phyloP scores from a whole-genome alignment of 2,329 filamentous ascomycete genomes.

The Colletotrichum sp. region DNA sequence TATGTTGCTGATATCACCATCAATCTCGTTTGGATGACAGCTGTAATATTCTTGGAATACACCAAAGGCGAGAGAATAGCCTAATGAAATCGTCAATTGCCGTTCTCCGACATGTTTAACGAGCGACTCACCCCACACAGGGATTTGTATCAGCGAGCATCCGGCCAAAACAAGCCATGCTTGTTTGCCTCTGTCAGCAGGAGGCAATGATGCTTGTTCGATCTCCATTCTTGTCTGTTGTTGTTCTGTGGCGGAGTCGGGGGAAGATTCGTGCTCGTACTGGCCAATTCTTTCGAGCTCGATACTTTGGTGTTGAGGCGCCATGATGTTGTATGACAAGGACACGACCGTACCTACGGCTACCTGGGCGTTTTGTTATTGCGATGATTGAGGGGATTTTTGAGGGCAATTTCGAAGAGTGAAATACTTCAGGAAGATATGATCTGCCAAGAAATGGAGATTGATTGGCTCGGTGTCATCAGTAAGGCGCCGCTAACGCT shows the following conservation, averaged over 20 bases:
- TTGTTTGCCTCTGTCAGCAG: not conserved
- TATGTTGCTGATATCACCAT: not conserved
- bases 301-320: not conserved
- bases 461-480: not conserved
- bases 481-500: not conserved
- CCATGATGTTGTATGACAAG: not conserved
- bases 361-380: too few relatives aligned
- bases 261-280: accelerated
- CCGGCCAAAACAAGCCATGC: not conserved
- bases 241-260: accelerated
- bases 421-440: not conserved
- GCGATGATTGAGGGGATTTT: too few relatives aligned
- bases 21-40: accelerated
- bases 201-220: not conserved
- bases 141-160: accelerated
- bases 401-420: accelerated
- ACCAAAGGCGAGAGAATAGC: not conserved
- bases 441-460: not conserved
- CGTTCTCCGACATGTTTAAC: accelerated
- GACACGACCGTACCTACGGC: too few relatives aligned
- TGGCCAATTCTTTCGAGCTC: accelerated
- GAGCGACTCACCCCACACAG: not conserved
- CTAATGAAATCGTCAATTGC: accelerated
- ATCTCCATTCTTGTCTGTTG: not conserved
- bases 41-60: not conserved